Conservation (phyloP, 2,329 filamentous ascomycete genomes). For the Orbilia blumenaviensis region DNA sequence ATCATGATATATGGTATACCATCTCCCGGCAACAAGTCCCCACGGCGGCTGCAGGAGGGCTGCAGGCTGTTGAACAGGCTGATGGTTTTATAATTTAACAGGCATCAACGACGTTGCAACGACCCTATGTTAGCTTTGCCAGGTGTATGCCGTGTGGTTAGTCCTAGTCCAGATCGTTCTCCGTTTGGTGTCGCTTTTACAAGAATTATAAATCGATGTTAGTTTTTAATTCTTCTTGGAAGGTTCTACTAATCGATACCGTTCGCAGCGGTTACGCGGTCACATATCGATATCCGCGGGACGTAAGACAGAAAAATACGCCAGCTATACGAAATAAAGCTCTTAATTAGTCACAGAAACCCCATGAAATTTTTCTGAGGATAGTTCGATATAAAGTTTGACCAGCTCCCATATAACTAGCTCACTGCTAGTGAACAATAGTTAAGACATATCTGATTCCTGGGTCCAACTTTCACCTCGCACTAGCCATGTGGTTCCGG, state of each 20-base stretch:
- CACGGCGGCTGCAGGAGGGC: conserved; percentile 4
- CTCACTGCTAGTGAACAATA: no score
- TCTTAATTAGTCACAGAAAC: conserved; percentile 5
- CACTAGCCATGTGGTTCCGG: background rate
- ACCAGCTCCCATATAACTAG: conserved; percentile 3
- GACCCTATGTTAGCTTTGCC: background rate
- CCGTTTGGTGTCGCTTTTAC: background rate
- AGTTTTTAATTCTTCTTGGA: background rate
- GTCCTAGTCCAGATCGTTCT: background rate
- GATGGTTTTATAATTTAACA: conserved; percentile 33
- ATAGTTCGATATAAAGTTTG: conserved; percentile 8
- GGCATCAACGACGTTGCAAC: conserved; percentile 18
- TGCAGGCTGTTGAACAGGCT: conserved; percentile 13
- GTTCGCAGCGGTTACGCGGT: background rate
- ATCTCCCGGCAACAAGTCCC: conserved; percentile 11
- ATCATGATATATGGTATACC: background rate
- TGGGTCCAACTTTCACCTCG: background rate
- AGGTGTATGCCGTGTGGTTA: background rate
- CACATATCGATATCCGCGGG: conserved; percentile 5
- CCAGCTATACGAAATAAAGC: background rate
- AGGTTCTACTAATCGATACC: background rate
- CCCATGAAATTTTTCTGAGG: background rate
- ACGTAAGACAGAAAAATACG: background rate
- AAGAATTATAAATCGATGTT: background rate
- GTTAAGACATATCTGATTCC: conserved; percentile 1